Evolutionary conservation across 768 basidiomycete species (phyloP).

Genomic region (Calocybe cyanea): DNA sequence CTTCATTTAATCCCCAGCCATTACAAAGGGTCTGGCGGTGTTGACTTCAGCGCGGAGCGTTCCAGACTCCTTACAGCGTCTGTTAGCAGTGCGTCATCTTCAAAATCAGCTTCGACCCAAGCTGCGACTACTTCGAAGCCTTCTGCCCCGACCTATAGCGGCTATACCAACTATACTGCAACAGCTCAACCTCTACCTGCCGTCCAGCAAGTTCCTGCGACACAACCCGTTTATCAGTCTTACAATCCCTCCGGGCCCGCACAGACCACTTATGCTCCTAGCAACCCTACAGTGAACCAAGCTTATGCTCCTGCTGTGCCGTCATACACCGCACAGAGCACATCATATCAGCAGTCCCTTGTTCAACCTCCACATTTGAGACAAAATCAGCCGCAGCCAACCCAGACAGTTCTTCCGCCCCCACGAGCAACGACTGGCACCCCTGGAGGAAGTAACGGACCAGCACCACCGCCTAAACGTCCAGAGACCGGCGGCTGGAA

Average conservation of each 20-base stretch:
- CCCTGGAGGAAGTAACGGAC: slow-evolving; percentile 20
- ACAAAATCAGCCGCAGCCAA: slow-evolving; percentile 31
- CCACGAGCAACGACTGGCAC: slow-evolving; percentile 33
- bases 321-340: slow-evolving; percentile 12
- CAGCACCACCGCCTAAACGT: slow-evolving; percentile 56
- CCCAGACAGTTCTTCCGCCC: slow-evolving; percentile 38
- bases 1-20: slow-evolving; percentile 73
- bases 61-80: slow-evolving; percentile 37
- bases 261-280: slow-evolving; percentile 19
- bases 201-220: slow-evolving; percentile 11
- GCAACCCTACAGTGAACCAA: slow-evolving; percentile 19
- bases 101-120: slow-evolving; percentile 16
- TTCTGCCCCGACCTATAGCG: slow-evolving; percentile 19
- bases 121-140: slow-evolving; percentile 16
- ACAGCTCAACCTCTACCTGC: slow-evolving; percentile 15
- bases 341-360: slow-evolving; percentile 23
- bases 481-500: slow-evolving; percentile 86
- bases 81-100: slow-evolving; percentile 10
- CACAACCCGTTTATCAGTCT: slow-evolving; percentile 11
- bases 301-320: slow-evolving; percentile 28
- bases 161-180: slow-evolving; percentile 19
- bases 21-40: slow-evolving; percentile 61
- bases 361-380: slow-evolving; percentile 40
- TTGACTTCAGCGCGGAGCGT: slow-evolving; percentile 33
- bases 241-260: slow-evolving; percentile 11